Evolutionary conservation across 2,329 filamentous ascomycete genomes (phyloP).

Genomic region (Alternaria sp.): DNA sequence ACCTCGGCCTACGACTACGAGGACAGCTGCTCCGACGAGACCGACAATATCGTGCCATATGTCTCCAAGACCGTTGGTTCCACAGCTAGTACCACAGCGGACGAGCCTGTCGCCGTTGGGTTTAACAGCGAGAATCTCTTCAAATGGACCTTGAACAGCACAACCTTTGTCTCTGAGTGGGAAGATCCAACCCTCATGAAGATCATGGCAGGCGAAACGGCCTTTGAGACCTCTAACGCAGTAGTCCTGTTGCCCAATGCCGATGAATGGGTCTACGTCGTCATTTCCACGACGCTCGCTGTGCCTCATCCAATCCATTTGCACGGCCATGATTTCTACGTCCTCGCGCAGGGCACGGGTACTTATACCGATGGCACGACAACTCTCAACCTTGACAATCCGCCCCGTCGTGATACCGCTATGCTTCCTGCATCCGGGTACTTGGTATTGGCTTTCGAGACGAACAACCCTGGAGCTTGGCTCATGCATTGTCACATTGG

Average conservation of each 20-base stretch:
- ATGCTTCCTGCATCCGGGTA: conserved; percentile 44
- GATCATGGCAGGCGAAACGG: conserved; percentile 45
- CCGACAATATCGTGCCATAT: conserved; percentile 34
- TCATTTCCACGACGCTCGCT: conserved; percentile 50
- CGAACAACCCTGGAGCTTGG: conserved; percentile 51
- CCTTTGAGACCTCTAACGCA: conserved; percentile 43
- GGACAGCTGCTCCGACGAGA: conserved; percentile 51
- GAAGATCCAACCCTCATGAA: conserved; percentile 50
- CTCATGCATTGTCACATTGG: conserved; percentile 52
- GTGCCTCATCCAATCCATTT: conserved; percentile 47
- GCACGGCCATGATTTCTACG: conserved; percentile 47
- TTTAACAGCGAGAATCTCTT: conserved; percentile 48
- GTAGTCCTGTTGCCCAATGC: conserved; percentile 36
- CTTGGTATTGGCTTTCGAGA: conserved; percentile 47
- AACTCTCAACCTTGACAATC: conserved; percentile 40
- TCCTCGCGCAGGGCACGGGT: conserved; percentile 42
- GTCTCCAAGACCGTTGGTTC: conserved; percentile 48
- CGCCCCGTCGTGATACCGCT: conserved; percentile 45
- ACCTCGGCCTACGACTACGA: conserved; percentile 47
- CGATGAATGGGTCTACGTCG: conserved; percentile 52
- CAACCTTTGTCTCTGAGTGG: conserved; percentile 52
- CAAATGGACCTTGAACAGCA: conserved; percentile 54
- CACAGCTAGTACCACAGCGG: conserved; percentile 26
- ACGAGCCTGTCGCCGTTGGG: conserved; percentile 43
- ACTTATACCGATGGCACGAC: conserved; percentile 22